phyloP scores from a whole-genome alignment of 2,329 filamentous ascomycete species.

The Fusarium nanum region DNA sequence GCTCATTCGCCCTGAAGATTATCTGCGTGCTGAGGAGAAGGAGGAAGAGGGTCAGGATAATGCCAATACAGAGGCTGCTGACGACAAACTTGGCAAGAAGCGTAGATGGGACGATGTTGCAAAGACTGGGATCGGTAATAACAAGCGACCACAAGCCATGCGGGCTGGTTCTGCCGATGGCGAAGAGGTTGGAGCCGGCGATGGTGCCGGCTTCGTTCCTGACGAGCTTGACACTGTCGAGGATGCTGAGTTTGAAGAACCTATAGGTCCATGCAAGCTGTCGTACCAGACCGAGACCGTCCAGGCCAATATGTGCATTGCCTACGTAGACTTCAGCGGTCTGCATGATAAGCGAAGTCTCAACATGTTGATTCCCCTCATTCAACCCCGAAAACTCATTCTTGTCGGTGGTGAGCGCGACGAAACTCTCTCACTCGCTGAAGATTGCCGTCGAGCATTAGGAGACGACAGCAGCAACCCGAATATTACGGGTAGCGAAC shows the following conservation, averaged over 20 bases:
- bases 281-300: conserved; percentile 73
- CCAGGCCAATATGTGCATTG: conserved; percentile 78
- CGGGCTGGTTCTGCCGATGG: conserved; percentile 59
- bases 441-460: conserved; percentile 79
- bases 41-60: conserved; percentile 76
- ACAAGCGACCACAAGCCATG: conserved; percentile 69
- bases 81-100: conserved; percentile 85
- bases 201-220: conserved; percentile 54
- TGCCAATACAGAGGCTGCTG: conserved; percentile 53
- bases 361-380: conserved; percentile 93
- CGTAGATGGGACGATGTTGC: conserved; percentile 85
- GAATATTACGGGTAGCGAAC: conserved; percentile 54
- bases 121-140: conserved; percentile 54
- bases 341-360: conserved; percentile 93
- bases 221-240: conserved; percentile 71
- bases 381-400: conserved; percentile 93
- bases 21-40: conserved; percentile 89
- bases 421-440: conserved; percentile 82
- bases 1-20: conserved; percentile 92
- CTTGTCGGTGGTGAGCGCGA: conserved; percentile 83
- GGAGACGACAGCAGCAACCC: conserved; percentile 26
- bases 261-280: conserved; percentile 78
- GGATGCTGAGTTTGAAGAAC: conserved; percentile 63
- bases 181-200: conserved; percentile 52
- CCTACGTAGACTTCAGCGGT: conserved; percentile 91